Evolutionary conservation across 2,329 filamentous ascomycete genomes (phyloP).

Genomic region (Penicillium griseofulvum): DNA sequence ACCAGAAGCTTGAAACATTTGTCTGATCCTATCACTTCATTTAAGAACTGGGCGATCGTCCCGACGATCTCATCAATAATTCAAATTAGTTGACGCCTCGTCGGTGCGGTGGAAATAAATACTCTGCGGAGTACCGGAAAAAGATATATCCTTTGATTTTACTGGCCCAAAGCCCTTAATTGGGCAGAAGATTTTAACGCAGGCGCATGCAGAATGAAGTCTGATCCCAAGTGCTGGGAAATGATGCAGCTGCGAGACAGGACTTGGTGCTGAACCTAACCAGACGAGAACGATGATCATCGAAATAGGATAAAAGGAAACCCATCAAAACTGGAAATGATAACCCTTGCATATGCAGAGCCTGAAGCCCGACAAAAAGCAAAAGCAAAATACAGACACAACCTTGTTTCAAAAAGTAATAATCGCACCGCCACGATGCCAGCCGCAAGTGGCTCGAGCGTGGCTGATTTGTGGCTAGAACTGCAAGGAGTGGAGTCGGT

Average conservation of each 20-base stretch:
- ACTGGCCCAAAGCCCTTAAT: background rate
- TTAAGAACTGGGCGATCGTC: conserved; percentile 12
- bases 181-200: background rate
- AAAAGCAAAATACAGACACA: conserved; percentile 5
- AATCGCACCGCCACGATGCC: conserved; percentile 15
- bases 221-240: background rate
- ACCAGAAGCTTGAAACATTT: conserved; percentile 14
- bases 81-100: background rate
- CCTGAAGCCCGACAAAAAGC: conserved; percentile 10
- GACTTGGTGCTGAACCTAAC: background rate
- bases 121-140: background rate
- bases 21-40: conserved; percentile 3
- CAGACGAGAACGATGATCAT: background rate
- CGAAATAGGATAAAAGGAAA: background rate
- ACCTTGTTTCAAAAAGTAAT: conserved; percentile 11
- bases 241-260: background rate
- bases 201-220: background rate
- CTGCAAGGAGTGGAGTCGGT: conserved; percentile 22
- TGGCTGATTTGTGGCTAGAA: conserved; percentile 11
- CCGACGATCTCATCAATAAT: conserved; percentile 21
- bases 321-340: background rate
- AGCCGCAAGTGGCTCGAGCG: conserved; percentile 15
- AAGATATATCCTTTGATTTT: background rate
- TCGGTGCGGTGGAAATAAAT: background rate
- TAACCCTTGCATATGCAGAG: background rate